Conservation (phyloP, 2,329 filamentous ascomycete genomes). For the Phialophora verrucosa region DNA sequence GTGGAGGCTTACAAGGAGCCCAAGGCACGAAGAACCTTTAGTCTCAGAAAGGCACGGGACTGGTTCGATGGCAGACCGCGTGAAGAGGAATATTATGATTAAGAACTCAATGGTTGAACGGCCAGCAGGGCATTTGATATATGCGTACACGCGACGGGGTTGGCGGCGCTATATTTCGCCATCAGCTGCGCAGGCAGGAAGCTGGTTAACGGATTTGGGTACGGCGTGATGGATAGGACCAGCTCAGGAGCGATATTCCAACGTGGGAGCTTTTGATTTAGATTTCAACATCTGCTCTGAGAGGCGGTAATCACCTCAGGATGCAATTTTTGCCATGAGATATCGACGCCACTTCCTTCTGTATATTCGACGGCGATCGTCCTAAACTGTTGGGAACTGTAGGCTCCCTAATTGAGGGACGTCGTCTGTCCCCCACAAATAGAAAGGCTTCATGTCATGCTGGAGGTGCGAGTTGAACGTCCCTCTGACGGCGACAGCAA, state of each 20-base stretch:
- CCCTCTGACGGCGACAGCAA: background rate
- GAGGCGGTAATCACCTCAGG: background rate
- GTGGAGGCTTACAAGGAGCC: conserved; percentile 44
- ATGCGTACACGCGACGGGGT: background rate
- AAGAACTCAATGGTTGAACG: background rate
- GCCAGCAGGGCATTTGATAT: background rate
- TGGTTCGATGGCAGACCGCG: conserved; percentile 35
- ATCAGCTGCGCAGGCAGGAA: background rate
- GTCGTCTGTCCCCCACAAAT: background rate
- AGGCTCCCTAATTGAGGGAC: no score
- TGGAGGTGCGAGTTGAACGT: background rate
- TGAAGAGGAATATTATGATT: conserved; percentile 18
- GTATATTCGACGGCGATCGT: background rate
- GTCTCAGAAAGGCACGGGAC: conserved; percentile 32
- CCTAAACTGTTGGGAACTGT: no score
- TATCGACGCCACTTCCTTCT: background rate
- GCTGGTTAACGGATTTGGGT: background rate
- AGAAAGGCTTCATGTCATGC: no score
- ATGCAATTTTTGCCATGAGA: background rate
- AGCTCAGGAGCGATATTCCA: background rate
- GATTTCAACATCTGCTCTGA: background rate
- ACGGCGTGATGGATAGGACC: background rate
- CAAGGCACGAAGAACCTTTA: conserved; percentile 39
- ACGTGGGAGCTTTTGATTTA: background rate
- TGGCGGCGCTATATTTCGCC: background rate